Evolutionary conservation across 164 flowering plant genomes (phyloP), one percentile per base, ranked within the genome.

Genomic region (Vitis amurensis): DNA sequence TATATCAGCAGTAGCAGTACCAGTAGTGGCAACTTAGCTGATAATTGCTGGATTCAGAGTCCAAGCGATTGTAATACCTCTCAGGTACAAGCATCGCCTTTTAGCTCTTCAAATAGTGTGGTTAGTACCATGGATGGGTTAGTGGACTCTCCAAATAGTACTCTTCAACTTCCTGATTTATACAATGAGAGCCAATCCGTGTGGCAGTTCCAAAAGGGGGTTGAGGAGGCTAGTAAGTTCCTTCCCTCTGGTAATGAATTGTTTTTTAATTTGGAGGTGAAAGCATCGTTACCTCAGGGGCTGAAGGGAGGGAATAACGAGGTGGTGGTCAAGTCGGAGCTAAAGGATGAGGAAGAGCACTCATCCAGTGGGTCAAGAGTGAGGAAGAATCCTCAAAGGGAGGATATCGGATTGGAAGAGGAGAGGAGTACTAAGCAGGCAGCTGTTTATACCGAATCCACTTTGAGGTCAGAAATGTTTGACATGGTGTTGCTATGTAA

Each of bases 221-320:
- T 85, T 58, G 94, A 93, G 76, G 94, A 86, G 77, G 94, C 88
- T 16, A 90, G 74, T 64, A 89, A 79, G 75, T 89, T 90, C 72
- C 86, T 90, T 66, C 93, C 93, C 0, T 61, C 19, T 30, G 64
- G 63, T 66, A 72, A 72, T 44, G 71, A 72, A 9, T 70, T 83
- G 52, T 59, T 76, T 69, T 71, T 68, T 16, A 68, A 74, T 72
- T 59, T 72, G 64, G 76, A 79, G 55, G 51, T 30, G 2, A 69
- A 67, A 57, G 76, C 57, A 47, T 48, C 62, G 56, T 29, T 56
- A 16, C 12, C 49, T 31, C 30, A 13, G 53, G 79, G 62, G 29
- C 55, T 65, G 12, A 64, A 59, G 57, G 69, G 15, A 17, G 68
- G 68, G 23, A 70, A 51, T 17, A 59, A 37, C 17, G 71, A 58